Base-by-base conservation (phyloP, 2,329 filamentous ascomycete genomes). In the Penicillium oxalicum region DNA sequence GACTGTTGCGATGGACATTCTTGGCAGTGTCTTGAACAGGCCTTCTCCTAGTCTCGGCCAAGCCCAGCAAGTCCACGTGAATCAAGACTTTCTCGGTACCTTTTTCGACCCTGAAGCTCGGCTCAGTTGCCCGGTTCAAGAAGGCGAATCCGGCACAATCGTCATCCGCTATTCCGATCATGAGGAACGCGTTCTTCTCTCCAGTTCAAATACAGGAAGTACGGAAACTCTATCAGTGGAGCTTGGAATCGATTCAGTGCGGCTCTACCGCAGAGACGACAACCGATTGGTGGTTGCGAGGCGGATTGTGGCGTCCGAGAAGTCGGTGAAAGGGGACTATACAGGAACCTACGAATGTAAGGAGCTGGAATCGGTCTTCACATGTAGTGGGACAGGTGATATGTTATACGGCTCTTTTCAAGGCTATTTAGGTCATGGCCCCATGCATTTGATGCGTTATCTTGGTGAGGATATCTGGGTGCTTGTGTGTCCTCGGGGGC, bases 401-500 rank as follows among this genome's bases (percentile, higher is more conserved):
- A 43, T 34, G 29, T 4, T 43, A 24, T 34, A 43, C 26, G 40
- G 40, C 4, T 25, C 40, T 3, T 43, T 43, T 25, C 13, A 43
- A 24, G 40, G 40, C 28, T 43, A 33, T 8, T 9, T 43, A 11
- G 40, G 40, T 9, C 28, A 43, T 11, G 40, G 40, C 4, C 40
- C 32, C 1, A 26, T 43, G 40, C 40, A 43, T 32, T 35, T 43
- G 32, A 43, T 43, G 40, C 40, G 40, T 25, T 43, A 43, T 26
- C 29, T 43, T 0, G 40, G 32, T 9, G 32, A 43, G 29, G 40
- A 43, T 43, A 43, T 43, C 29, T 43, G 40, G 40, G 11, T 43
- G 8, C 40, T 43, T 12, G 28, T 33, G n/a, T 36, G 25, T 18
- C 41, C 41, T 6, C 41, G 41, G 12, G 41, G 33, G 2, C 25